Evolutionary conservation across 2,329 filamentous ascomycete species (phyloP), one percentile per base, ranked within the genome.

Genomic region (Aureobasidium sp.): DNA sequence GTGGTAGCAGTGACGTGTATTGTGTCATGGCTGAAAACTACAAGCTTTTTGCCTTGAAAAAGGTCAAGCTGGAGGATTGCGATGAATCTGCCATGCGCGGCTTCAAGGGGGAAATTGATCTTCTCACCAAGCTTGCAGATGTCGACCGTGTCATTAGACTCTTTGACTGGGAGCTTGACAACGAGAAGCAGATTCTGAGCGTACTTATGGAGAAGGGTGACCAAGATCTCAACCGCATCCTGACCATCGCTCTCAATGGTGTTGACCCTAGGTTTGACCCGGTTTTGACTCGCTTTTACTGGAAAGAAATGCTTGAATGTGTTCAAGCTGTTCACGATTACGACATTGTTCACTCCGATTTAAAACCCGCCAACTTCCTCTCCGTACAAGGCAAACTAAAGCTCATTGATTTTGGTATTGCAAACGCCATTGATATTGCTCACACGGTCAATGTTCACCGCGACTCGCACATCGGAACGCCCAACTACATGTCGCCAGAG

Each of bases 291-390:
- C 86, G 93, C n/a, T 94, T 88, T 71, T 95, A 95, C 75, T 98
- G 93, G 93, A 93, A 95, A 69, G 93, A 98, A 71, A 98, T 98
- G 93, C 83, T 98, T 16, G 90, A 95, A 68, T 97, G 93, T 66
- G 82, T 98, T 5, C 81, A 88, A 60, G 82, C 91, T 0, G 90
- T 98, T 1, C 93, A 98, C 66, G 80, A 86, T 11, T 79, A 85
- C 66, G 90, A 96, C 64, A 90, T 98, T 58, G 93, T 98, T 3
- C 93, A 98, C 71, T 95, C 90, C 0, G 93, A 98, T 66, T 77
- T 98, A 32, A 98, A 98, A 70, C 93, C 93, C 0, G 90, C 90
- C 62, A 98, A 98, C 68, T 98, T 98, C 67, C 85, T 98, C 21
- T 78, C 97, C 17, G 90, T 95, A 16, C 83, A 90, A 65, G 93